Evolutionary conservation across 2,329 filamentous ascomycete species (phyloP).

Genomic region (Fusarium lyarnte): DNA sequence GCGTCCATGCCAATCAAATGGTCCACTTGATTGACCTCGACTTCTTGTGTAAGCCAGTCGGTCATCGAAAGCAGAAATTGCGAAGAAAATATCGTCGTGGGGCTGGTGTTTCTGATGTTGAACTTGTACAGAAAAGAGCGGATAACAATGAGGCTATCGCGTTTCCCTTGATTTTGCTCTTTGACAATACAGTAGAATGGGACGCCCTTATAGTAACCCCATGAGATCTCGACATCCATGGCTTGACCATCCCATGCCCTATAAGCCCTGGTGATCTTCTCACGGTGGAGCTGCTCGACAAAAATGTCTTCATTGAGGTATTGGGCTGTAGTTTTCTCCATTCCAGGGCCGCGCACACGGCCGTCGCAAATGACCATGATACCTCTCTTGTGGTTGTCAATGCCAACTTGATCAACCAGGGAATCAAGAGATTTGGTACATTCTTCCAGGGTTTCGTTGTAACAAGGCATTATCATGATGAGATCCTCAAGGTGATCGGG

Average conservation of each 20-base stretch:
- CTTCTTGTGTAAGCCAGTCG: constrained; percentile 44
- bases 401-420: constrained; percentile 33
- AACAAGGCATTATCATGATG: constrained; percentile 54
- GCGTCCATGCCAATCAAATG: constrained; percentile 54
- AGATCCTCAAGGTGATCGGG: constrained; percentile 45
- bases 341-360: constrained; percentile 35
- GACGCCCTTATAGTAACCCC: constrained; percentile 52
- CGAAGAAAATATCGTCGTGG: constrained; percentile 50
- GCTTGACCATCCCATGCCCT: constrained; percentile 50
- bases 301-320: constrained; percentile 54
- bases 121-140: constrained; percentile 55
- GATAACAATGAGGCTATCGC: constrained; percentile 53
- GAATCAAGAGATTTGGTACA: constrained; percentile 47
- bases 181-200: constrained; percentile 56
- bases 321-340: constrained; percentile 41
- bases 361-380: constrained; percentile 42
- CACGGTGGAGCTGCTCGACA: constrained; percentile 39
- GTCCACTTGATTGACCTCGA: constrained; percentile 47
- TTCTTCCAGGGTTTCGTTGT: constrained; percentile 55
- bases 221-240: constrained; percentile 51
- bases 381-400: constrained; percentile 33
- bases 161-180: constrained; percentile 55
- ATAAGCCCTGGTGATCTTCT: constrained; percentile 49
- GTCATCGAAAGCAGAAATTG: constrained; percentile 49
- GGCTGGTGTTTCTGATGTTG: constrained; percentile 50